Percentiles rank a stretch among this genome's conserved stretches.
phyloP scores from a whole-genome alignment of 148 eudicot genomes.

The Arbutus unedo region DNA sequence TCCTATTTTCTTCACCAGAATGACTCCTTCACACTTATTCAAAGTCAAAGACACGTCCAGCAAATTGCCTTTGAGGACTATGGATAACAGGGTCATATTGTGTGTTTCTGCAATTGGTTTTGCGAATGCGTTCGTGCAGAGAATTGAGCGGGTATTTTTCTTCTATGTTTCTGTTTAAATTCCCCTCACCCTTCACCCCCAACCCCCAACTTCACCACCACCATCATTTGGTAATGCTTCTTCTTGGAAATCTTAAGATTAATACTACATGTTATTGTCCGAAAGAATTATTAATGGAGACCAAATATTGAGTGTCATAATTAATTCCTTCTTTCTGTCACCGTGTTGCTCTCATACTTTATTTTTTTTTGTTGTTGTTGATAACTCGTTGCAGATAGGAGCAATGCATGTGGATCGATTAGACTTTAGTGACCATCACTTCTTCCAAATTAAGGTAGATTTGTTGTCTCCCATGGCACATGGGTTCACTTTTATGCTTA shows the following conservation, averaged over 20 bases:
- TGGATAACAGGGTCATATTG: conserved; percentile 37
- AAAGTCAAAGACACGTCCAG: conserved; percentile 31
- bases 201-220: not conserved
- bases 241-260: not conserved
- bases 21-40: conserved; percentile 73
- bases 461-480: not conserved
- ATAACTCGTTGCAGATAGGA: conserved; percentile 57
- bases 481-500: not conserved
- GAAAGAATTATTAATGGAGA: not conserved
- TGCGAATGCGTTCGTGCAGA: conserved; percentile 66
- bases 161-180: not conserved
- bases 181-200: not conserved
- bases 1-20: conserved; percentile 61
- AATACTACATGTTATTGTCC: not conserved
- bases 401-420: conserved; percentile 57
- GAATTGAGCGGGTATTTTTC: conserved; percentile 56
- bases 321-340: not conserved
- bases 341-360: not conserved
- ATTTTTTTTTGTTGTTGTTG: not conserved
- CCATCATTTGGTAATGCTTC: not conserved
- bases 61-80: conserved; percentile 44
- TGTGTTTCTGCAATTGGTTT: conserved; percentile 88
- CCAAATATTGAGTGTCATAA: not conserved
- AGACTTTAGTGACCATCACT: conserved; percentile 81
- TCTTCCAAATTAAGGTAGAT: conserved; percentile 54